phyloP scores from a whole-genome alignment of 1,284 basidiomycete genomes.

The Athelia sp. region DNA sequence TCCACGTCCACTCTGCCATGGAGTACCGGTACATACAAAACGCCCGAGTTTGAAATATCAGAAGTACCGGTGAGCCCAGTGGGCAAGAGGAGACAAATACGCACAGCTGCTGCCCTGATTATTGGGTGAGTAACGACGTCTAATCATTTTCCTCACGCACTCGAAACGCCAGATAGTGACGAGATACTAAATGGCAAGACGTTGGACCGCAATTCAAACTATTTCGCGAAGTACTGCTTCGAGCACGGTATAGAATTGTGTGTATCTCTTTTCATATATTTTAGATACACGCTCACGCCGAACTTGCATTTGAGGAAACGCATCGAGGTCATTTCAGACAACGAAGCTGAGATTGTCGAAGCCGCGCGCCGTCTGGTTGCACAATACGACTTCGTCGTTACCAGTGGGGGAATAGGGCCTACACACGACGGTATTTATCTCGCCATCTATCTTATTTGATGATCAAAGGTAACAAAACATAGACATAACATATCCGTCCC shows the following conservation, averaged over 20 bases:
- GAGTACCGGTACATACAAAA: background rate
- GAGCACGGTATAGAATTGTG: conserved; percentile 84
- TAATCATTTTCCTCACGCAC: background rate
- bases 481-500: conserved; percentile 88
- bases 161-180: conserved; percentile 42
- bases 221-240: conserved; percentile 84
- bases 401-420: conserved; percentile 82
- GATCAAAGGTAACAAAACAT: conserved; percentile 10
- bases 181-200: conserved; percentile 87
- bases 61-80: conserved; percentile 57
- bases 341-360: conserved; percentile 85
- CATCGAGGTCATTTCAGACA: conserved; percentile 90
- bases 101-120: conserved; percentile 66
- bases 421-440: conserved; percentile 70
- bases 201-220: conserved; percentile 81
- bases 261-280: conserved; percentile 22
- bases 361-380: conserved; percentile 80
- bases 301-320: conserved; percentile 51
- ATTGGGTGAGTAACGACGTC: conserved; percentile 52
- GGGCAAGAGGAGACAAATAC: conserved; percentile 65
- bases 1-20: background rate
- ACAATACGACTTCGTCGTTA: conserved; percentile 85
- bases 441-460: background rate
- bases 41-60: conserved; percentile 44
- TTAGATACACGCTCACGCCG: background rate